Evolutionary conservation across 768 basidiomycete genomes (phyloP).

Genomic region (Mycena pura): DNA sequence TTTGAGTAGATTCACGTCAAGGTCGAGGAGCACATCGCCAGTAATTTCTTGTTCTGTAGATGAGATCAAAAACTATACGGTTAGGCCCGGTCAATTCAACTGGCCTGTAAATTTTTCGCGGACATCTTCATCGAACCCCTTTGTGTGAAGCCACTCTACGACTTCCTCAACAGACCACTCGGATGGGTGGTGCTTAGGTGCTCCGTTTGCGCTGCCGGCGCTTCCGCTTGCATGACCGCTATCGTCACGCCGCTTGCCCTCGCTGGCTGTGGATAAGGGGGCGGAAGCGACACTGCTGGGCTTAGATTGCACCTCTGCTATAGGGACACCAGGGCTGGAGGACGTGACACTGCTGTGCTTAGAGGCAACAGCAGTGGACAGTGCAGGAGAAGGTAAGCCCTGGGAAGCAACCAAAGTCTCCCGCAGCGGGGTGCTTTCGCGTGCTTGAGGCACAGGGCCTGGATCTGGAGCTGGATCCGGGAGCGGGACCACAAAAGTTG

Average conservation of each 20-base stretch:
- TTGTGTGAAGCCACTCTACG: conserved; percentile 82
- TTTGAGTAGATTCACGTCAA: conserved; percentile 91
- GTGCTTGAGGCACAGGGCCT: conserved; percentile 29
- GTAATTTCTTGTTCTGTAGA: conserved; percentile 94
- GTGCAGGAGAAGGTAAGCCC: conserved; percentile 33
- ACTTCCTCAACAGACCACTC: conserved; percentile 93
- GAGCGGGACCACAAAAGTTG: conserved; percentile 38
- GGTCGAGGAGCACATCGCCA: conserved; percentile 94
- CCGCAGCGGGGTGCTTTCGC: conserved; percentile 33
- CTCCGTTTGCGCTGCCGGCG: conserved; percentile 38
- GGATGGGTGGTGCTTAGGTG: conserved; percentile 54
- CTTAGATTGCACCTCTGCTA: conserved; percentile 11
- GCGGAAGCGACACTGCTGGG: conserved; percentile 29
- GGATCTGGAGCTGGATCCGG: too few species aligned
- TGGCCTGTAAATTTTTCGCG: conserved; percentile 87
- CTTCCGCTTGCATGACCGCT: conserved; percentile 26
- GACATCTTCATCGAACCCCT: conserved; percentile 85
- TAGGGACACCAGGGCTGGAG: conserved; percentile 9
- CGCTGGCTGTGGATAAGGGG: conserved; percentile 27
- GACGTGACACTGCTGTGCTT: conserved; percentile 52
- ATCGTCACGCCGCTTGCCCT: conserved; percentile 27
- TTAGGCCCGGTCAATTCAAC: conserved; percentile 31
- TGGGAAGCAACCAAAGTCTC: conserved; percentile 36
- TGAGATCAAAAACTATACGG: conserved; percentile 9
- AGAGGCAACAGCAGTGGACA: conserved; percentile 34